Evolutionary conservation across 2,329 filamentous ascomycete genomes (phyloP), one percentile per base, ranked within the genome.

Genomic region (Nothophaeocryptopus gaeumannii): DNA sequence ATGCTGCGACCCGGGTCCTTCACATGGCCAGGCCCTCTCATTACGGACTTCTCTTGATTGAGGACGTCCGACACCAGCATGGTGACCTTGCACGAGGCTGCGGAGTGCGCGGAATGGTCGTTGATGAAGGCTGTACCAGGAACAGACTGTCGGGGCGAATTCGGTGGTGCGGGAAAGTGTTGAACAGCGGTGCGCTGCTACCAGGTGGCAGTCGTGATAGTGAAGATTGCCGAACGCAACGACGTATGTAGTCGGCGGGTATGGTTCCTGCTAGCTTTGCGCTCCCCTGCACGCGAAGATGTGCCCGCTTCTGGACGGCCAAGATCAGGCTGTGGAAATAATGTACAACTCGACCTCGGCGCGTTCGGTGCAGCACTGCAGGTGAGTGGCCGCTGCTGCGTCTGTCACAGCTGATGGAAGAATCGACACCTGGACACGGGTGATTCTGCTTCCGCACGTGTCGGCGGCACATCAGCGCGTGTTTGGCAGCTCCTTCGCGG

Each of bases 151-250:
- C 39, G 32, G 26, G 39, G 39, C 20, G n/a, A 13, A 30, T 31
- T 26, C n/a, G 20, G n/a, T 32, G 35, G 32, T 39, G 34, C 44
- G 36, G 30, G 37, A 14, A 15, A 31, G 34, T 15, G 26, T 36
- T 36, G 44, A 36, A 46, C 30, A 35, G 45, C 39, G 40, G 41
- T 34, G 46, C 40, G 37, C 14, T 35, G 39, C 32, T 41, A 43
- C 30, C 40, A 39, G 32, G 50, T 41, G 37, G 10, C 12, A 14
- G 43, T 48, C 15, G 45, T 51, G 39, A 44, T 43, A 16, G 39
- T 45, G 35, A 51, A 43, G 47, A 51, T 46, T 53, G 55, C 50
- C 55, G 47, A 51, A 53, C 14, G 39, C 38, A 31, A 16, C 34
- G n/a, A 13, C 20, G 50, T 37, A 42, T 36, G 38, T 16, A 39